These are phyloP conservation scores for Xylaria intraflava DNA, from an alignment of 495 filamentous ascomycete species.

Conservation along the genomic window DNA sequence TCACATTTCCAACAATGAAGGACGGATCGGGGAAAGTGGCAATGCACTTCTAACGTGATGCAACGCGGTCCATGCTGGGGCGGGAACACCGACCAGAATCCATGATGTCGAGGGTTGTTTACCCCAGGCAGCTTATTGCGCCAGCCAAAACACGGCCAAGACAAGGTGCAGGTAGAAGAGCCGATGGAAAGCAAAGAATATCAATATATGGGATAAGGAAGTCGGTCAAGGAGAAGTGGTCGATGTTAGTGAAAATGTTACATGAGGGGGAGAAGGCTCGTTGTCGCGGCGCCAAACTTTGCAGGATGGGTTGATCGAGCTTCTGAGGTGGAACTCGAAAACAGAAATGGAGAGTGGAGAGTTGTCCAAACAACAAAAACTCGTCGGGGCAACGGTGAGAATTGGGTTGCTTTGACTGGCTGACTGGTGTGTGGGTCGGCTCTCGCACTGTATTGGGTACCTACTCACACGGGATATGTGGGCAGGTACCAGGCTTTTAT, in stretches of 20 bases:
- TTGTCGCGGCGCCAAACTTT: slow-evolving; percentile 11
- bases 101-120: slow-evolving; percentile 28
- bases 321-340: slow-evolving; percentile 7
- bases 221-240: slow-evolving; percentile 3
- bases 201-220: slow-evolving; percentile 10
- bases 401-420: slow-evolving; percentile 3
- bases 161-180: slow-evolving; percentile 4
- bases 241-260: slow-evolving; percentile 12
- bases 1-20: not conserved
- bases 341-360: slow-evolving; percentile 16
- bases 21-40: not conserved
- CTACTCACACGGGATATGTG: too few relatives aligned
- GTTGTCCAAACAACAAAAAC: slow-evolving; percentile 30
- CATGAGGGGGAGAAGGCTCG: slow-evolving; percentile 15
- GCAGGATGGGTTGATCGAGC: slow-evolving; percentile 1
- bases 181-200: slow-evolving; percentile 6
- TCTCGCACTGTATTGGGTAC: not conserved
- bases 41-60: not conserved
- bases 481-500: too few relatives aligned
- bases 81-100: slow-evolving; percentile 16
- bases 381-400: slow-evolving; percentile 30
- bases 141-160: slow-evolving; percentile 21
- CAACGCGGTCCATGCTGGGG: not conserved
- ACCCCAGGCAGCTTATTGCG: slow-evolving; percentile 18
- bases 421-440: not conserved